Evolutionary conservation across 2,329 filamentous ascomycete species (phyloP), one percentile per base, ranked within the genome.

Genomic region (Ramularia endophylla): DNA sequence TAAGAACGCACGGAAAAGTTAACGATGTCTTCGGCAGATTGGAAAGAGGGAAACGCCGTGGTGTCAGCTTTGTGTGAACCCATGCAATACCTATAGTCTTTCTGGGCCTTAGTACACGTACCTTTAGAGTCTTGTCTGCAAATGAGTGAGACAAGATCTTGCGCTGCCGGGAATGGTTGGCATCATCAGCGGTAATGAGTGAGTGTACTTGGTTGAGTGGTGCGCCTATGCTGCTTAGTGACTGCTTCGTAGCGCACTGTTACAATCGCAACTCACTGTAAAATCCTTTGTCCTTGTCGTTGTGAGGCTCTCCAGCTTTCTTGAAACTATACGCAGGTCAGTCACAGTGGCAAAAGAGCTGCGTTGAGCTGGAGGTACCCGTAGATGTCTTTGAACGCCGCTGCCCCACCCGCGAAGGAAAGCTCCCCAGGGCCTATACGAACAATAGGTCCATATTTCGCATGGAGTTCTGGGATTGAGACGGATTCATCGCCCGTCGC

Each of bases 341-440:
- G n/a, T n/a, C n/a, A n/a, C n/a, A n/a, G n/a, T n/a, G n/a, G n/a
- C n/a, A n/a, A n/a, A n/a, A n/a, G n/a, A n/a, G n/a, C n/a, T n/a
- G n/a, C n/a, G n/a, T 35, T 35, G 32, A 19, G n/a, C n/a, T n/a
- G n/a, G n/a, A n/a, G n/a, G n/a, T n/a, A 30, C n/a, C 36, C 59
- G 36, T 61, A 54, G 19, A 61, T 42, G 11, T 54, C 50, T 33
- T 55, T 51, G 46, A 48, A 59, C 2, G 53, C 48, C 20, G 51
- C 19, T 15, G 45, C 46, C 4, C 50, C 52, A 15, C 39, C 40
- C 3, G 31, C 58, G 48, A 63, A 65, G 13, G 58, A 64, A 3
- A 71, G 50, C 18, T 67, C 57, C 27, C 61, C 59, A 0, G 69
- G 69, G 1, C 58, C 55, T 11, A 67, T 59, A 2, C 68, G 60